Evolutionary conservation across 192 early-diverging fungal species (phyloP).

Genomic region (Rhizophlyctis rosea): DNA sequence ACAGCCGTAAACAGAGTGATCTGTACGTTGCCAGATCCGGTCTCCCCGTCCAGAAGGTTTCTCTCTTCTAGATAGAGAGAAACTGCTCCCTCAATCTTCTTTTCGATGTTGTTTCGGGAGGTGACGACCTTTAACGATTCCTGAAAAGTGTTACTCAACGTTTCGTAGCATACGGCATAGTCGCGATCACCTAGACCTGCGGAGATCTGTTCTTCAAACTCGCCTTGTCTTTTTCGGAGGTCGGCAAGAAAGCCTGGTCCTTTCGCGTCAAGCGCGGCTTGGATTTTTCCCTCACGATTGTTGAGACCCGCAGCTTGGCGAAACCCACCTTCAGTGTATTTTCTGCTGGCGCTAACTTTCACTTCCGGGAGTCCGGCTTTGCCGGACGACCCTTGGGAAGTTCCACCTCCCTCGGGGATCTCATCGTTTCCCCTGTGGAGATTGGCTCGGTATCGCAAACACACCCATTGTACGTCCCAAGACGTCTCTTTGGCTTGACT

Average conservation of each 20-base stretch:
- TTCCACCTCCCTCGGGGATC: no score
- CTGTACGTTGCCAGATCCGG: not conserved
- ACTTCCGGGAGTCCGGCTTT: not conserved
- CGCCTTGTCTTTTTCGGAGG: constrained; percentile 1
- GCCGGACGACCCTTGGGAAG: no score
- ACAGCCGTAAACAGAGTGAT: constrained; percentile 10
- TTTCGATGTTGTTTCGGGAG: not conserved
- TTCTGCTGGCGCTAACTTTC: not conserved
- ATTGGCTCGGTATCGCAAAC: no score
- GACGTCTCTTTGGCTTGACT: no score
- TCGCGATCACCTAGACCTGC: not conserved
- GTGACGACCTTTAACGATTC: constrained; percentile 2
- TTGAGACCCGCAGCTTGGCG: constrained; percentile 4
- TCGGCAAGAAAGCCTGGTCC: not conserved
- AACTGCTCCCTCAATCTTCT: constrained; percentile 3
- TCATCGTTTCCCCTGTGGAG: no score
- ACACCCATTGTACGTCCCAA: no score
- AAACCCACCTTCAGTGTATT: constrained; percentile 14
- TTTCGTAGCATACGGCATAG: not conserved
- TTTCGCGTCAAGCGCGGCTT: constrained; percentile 1
- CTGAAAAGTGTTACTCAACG: not conserved
- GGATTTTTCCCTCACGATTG: not conserved
- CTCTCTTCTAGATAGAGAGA: not conserved
- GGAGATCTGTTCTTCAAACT: constrained; percentile 8
- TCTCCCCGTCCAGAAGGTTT: not conserved